A percentile compares a stretch with the other conserved stretches of the same genome.
These are phyloP conservation scores for Euphorbia tirucalli DNA, from an alignment of 345 rosid species.

Conservation along the genomic window DNA sequence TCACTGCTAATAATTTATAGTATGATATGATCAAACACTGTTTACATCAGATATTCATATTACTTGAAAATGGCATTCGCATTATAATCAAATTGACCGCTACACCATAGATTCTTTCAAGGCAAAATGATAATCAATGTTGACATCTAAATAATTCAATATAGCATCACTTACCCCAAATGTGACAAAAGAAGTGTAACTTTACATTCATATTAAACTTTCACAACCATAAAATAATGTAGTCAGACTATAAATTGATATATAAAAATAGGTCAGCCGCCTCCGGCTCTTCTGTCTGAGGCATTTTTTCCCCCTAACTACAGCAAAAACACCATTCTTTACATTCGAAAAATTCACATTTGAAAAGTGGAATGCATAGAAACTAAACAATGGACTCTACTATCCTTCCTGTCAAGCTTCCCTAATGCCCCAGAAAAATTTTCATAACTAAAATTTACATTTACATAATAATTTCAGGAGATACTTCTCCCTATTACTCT, in stretches of 20 bases:
- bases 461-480: neutral
- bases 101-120: too few relatives aligned
- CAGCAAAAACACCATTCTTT: too few relatives aligned
- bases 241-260: neutral
- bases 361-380: neutral
- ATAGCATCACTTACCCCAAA: too few relatives aligned
- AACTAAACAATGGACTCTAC: neutral
- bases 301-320: neutral
- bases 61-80: too few relatives aligned
- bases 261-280: neutral
- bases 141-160: too few relatives aligned
- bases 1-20: too few relatives aligned
- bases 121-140: too few relatives aligned
- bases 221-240: neutral
- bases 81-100: too few relatives aligned
- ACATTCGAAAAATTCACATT: neutral
- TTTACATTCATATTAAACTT: neutral
- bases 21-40: too few relatives aligned
- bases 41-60: too few relatives aligned
- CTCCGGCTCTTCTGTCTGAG: too few relatives aligned
- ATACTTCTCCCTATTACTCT: conserved; percentile 23
- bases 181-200: neutral
- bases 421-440: conserved; percentile 7
- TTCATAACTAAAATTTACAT: neutral
- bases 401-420: too few relatives aligned